Evolutionary conservation across 306 rosid species (phyloP).

Genomic region (Cucurbita argyrosperma): DNA sequence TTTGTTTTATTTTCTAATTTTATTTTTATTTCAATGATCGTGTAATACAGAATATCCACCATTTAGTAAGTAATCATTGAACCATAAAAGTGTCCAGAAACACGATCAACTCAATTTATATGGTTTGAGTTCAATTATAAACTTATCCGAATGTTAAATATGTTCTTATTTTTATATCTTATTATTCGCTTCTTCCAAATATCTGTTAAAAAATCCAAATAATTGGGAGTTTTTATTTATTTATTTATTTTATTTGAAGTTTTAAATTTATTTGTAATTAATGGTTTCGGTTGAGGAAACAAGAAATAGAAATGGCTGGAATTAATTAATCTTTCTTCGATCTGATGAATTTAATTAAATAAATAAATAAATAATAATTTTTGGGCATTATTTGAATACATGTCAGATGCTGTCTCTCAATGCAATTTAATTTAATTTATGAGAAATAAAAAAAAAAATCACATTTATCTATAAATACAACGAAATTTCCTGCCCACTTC

Average conservation of each 20-base stretch:
- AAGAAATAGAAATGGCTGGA: background rate
- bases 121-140: too few species aligned
- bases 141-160: too few species aligned
- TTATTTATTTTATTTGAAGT: background rate
- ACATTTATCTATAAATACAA: background rate
- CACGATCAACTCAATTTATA: too few species aligned
- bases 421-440: background rate
- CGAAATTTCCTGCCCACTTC: background rate
- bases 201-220: background rate
- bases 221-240: background rate
- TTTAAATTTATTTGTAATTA: background rate
- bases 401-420: background rate
- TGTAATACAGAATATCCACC: too few species aligned
- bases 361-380: background rate
- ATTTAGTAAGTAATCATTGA: too few species aligned
- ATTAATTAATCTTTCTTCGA: background rate
- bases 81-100: too few species aligned
- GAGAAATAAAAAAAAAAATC: background rate
- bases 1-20: background rate
- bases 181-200: too few species aligned
- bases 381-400: background rate
- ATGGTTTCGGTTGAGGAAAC: background rate
- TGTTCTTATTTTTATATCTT: too few species aligned
- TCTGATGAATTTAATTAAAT: background rate
- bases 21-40: too few species aligned